phyloP scores from a whole-genome alignment of 192 early-diverging fungal species.

The Backusella macrospora region DNA sequence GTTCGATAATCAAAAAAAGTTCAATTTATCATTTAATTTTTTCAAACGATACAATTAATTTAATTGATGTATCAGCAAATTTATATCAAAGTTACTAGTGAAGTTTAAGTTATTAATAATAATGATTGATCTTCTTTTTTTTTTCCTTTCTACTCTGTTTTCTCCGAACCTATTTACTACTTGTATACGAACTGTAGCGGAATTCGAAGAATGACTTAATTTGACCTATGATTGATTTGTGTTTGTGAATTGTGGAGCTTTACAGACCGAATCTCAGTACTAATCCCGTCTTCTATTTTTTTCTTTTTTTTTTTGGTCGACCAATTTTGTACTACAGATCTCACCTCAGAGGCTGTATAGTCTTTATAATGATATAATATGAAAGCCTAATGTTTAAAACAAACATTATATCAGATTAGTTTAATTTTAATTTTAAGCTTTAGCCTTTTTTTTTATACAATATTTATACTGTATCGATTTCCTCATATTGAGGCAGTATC shows the following conservation, averaged over 20 bases:
- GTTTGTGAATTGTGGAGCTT: neutral
- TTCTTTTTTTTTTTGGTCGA: neutral
- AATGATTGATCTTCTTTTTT: neutral
- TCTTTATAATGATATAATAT: neutral
- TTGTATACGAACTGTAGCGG: neutral
- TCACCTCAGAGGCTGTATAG: neutral
- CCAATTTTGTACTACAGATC: neutral
- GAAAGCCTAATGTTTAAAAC: neutral
- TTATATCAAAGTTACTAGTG: neutral
- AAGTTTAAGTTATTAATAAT: neutral
- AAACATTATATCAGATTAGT: neutral
- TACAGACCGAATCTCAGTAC: neutral
- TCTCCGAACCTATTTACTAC: neutral
- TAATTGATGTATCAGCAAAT: constrained; percentile 2
- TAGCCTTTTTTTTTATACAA: neutral
- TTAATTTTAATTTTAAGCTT: neutral
- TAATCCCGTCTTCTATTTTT: too few relatives aligned
- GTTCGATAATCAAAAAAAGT: neutral
- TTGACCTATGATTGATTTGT: neutral
- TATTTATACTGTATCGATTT: neutral
- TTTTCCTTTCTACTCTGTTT: neutral
- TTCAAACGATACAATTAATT: neutral
- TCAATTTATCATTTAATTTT: neutral
- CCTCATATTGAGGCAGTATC: neutral
- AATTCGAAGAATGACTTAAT: neutral